Evolutionary conservation across 345 rosid species (phyloP).

Genomic region (Clausena lansium): DNA sequence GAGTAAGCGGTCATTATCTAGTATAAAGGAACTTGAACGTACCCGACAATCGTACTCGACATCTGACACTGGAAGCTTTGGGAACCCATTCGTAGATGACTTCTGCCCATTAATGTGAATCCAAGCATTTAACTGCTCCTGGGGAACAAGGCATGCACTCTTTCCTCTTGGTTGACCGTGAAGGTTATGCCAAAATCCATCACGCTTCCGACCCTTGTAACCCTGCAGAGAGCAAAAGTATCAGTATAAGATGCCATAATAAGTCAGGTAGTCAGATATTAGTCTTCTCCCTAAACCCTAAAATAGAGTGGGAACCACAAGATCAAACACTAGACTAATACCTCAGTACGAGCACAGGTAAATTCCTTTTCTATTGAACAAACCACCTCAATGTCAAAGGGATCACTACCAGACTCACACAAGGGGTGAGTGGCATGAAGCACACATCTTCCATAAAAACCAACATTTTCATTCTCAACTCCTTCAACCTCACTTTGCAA

Average conservation of each 20-base stretch:
- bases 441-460: conserved; percentile 49
- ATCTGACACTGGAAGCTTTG: conserved; percentile 30
- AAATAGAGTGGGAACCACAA: neutral
- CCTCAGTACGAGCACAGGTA: conserved; percentile 58
- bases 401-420: conserved; percentile 23
- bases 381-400: conserved; percentile 17
- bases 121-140: conserved; percentile 63
- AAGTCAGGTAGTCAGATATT: neutral
- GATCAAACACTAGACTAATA: conserved; percentile 16
- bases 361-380: conserved; percentile 21
- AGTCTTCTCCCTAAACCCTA: neutral
- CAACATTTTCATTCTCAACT: conserved; percentile 39
- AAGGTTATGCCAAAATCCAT: conserved; percentile 39
- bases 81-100: conserved; percentile 28
- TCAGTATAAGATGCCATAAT: neutral
- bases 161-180: conserved; percentile 31
- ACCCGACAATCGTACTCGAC: conserved; percentile 47
- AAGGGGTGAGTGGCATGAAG: conserved; percentile 29
- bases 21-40: conserved; percentile 14
- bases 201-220: conserved; percentile 51
- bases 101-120: conserved; percentile 54
- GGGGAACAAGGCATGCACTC: conserved; percentile 45
- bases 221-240: conserved; percentile 29
- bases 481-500: conserved; percentile 59
- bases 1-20: neutral